Evolutionary conservation across 2,329 filamentous ascomycete species (phyloP), one percentile per base, ranked within the genome.

Genomic region (Colletotrichum orbiculare): DNA sequence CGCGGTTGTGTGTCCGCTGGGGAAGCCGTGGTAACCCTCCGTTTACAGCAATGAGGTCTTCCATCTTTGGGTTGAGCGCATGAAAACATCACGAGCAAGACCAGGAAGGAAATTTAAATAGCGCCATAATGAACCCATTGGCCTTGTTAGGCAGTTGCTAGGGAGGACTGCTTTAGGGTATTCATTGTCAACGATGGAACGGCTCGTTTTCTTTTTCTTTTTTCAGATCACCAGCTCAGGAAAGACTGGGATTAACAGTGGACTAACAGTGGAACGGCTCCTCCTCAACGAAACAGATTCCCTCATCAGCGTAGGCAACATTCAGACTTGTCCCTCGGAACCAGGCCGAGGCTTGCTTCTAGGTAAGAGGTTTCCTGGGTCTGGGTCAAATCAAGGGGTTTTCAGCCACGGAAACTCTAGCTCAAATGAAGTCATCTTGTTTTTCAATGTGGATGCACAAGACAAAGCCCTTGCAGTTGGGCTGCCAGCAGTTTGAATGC

Each of bases 371-470:
- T 58, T 55, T 12, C 42, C 39, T 3, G 10, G 17, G 4, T 43
- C 45, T 4, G 60, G 56, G 62, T 57, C 49, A 11, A 41, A 42
- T 8, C 39, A 39, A 9, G 69, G 70, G 17, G 43, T 46, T 33
- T 34, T 69, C 6, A 68, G 57, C 42, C 70, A 70, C n/a, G 68
- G 69, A 3, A 63, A 61, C 17, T 25, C 67, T 7, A 60, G 50
- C 1, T 54, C 66, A 6, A 66, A 70, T 54, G 70, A 70, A 12
- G 66, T 68, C 59, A 52, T 69, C 33, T 67, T 69, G 4, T 25
- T 25, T 3, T 25, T 25, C 54, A 43, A 54, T 38, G 5, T 68
- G 9, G 53, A 63, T 8, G 48, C 25, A 10, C 35, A 61, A 8
- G 46, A 54, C 1, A 35, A 34, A 9, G 48, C 54, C 12, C 57